These are phyloP conservation scores for Aureobasidium musti DNA, from an alignment of 2,329 filamentous ascomycete species.

Conservation along the genomic window DNA sequence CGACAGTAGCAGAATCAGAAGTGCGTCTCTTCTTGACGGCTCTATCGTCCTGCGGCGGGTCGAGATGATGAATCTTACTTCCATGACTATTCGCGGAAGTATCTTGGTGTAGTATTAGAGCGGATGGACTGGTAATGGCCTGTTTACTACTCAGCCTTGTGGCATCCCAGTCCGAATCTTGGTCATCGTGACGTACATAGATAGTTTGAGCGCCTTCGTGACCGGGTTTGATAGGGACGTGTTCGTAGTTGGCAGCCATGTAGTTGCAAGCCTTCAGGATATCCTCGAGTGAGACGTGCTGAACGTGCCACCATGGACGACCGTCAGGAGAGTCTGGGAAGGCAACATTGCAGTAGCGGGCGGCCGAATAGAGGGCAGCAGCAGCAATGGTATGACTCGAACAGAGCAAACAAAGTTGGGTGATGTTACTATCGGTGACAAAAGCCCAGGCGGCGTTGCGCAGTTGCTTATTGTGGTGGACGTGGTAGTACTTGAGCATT, in stretches of 20 bases:
- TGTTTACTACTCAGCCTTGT: constrained; percentile 38
- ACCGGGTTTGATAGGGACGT: constrained; percentile 42
- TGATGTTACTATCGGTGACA: constrained; percentile 85
- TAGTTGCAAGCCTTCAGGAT: constrained; percentile 73
- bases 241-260: constrained; percentile 62
- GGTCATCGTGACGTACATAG: constrained; percentile 48
- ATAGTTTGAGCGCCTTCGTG: constrained; percentile 46
- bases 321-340: constrained; percentile 73
- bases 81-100: constrained; percentile 37
- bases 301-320: constrained; percentile 81
- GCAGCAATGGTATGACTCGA: constrained; percentile 79
- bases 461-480: constrained; percentile 77
- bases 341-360: constrained; percentile 69
- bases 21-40: constrained; percentile 33
- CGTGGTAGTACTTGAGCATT: constrained; percentile 69
- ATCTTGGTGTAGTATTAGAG: constrained; percentile 34
- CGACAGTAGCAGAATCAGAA: background rate
- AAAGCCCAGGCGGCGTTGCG: constrained; percentile 92
- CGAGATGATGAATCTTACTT: constrained; percentile 34
- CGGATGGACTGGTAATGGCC: constrained; percentile 34
- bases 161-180: constrained; percentile 36
- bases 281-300: constrained; percentile 69
- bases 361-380: constrained; percentile 82
- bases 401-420: constrained; percentile 79
- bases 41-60: constrained; percentile 35